Base-by-base conservation (phyloP, 1,284 basidiomycete genomes). In the Serendipita sp. region DNA sequence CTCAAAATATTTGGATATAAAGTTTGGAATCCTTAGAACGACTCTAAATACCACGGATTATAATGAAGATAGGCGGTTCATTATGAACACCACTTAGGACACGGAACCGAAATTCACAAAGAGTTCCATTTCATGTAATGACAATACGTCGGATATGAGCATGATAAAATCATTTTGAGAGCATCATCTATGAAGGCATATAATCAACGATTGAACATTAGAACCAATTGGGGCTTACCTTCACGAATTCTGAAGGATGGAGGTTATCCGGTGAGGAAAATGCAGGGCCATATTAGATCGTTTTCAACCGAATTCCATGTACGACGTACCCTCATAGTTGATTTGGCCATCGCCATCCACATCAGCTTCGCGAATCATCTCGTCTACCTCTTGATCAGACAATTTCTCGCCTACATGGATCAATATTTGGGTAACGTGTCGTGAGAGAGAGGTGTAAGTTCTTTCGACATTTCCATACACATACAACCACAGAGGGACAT, bases 351-450 rank as follows among this genome's bases (percentile, higher is more conserved):
- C 91, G 47, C 92, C 94, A 72, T 98, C 93, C 61, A 92, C 83
- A 74, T 99, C 95, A 62, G 95, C 95, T 76, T 98, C 95, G 64
- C 93, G 84, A 74, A 99, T 98, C 95, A 99, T 98, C 78, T 96
- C 93, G 69, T 94, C 90, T 66, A 98, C 91, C 77, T 98, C 95
- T 42, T 77, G 82, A 70, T 97, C 93, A 15, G 91, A 85, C 64
- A 98, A 79, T 75, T 93, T 94, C 79, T 98, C 94, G 66, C 89
- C 91, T 84, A 71, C 72, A 76, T 76, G 69, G 74, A 26, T 60
- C 43, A 29, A 38, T 62, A 60, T 34, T 67, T 65, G 66, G 50
- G 41, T 8, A 60, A 26, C n/a, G 38, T 43, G 4, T 64, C 58
- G 35, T 8, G 42, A 50, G 34, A 62, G 50, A 13, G 38, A 41